Evolutionary conservation across 1,139 yeast species (phyloP).

Genomic region (Meyerozyma athensensis): DNA sequence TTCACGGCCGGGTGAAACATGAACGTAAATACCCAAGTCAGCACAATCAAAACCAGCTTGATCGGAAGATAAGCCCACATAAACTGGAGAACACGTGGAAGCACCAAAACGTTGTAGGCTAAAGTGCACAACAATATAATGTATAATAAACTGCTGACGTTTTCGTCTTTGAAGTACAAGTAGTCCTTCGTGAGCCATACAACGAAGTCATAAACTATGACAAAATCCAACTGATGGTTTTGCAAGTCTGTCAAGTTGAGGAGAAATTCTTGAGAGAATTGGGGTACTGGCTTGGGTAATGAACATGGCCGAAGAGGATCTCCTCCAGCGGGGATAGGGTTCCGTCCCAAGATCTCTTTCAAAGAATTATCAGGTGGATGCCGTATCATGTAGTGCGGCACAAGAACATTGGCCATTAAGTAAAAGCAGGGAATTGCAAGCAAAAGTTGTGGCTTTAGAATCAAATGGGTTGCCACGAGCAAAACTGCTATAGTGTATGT

Average conservation of each 20-base stretch:
- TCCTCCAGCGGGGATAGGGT: constrained; percentile 55
- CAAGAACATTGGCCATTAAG: constrained; percentile 51
- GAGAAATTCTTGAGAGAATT: constrained; percentile 71
- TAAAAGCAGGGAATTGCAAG: constrained; percentile 51
- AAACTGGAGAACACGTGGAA: constrained; percentile 30
- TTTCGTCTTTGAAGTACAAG: constrained; percentile 64
- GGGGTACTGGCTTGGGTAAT: constrained; percentile 72
- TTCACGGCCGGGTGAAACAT: constrained; percentile 54
- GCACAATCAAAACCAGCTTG: constrained; percentile 31
- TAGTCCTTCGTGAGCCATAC: constrained; percentile 49
- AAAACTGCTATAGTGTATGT: constrained; percentile 57
- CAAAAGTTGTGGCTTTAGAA: constrained; percentile 59
- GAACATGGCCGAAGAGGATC: constrained; percentile 43
- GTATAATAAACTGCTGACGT: constrained; percentile 52
- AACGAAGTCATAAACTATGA: constrained; percentile 56
- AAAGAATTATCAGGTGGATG: constrained; percentile 34
- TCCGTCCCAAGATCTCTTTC: constrained; percentile 23
- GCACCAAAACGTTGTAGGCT: constrained; percentile 13
- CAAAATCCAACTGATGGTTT: constrained; percentile 71
- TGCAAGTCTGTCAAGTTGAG: constrained; percentile 81
- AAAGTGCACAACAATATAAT: constrained; percentile 20
- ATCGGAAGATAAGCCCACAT: constrained; percentile 21
- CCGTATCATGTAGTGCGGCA: constrained; percentile 60
- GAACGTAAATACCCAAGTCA: constrained; percentile 49
- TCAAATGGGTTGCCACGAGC: constrained; percentile 49